These are phyloP conservation scores for Komagataella populi DNA, from an alignment of 805 yeast genomes.

Conservation along the genomic window DNA sequence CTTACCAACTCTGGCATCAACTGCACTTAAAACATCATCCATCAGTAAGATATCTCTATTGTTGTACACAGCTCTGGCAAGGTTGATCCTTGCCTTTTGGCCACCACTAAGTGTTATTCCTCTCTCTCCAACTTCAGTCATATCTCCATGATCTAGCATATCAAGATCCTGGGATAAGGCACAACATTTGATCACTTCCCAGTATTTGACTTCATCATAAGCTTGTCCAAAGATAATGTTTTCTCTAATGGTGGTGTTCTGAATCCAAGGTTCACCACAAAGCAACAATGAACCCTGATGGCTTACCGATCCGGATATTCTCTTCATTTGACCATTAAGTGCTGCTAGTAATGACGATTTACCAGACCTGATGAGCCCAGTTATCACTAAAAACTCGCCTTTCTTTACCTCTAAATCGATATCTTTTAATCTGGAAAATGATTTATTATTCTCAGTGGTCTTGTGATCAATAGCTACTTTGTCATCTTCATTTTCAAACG, in stretches of 20 bases:
- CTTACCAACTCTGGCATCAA: slow-evolving; percentile 57
- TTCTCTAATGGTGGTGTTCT: slow-evolving; percentile 34
- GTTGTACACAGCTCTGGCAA: slow-evolving; percentile 60
- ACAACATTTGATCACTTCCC: slow-evolving; percentile 32
- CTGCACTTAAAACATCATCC: slow-evolving; percentile 61
- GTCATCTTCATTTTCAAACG: slow-evolving; percentile 21
- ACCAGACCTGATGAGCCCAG: slow-evolving; percentile 73
- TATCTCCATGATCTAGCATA: slow-evolving; percentile 37
- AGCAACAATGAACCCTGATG: slow-evolving; percentile 36
- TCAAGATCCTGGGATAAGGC: slow-evolving; percentile 33
- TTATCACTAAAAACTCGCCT: slow-evolving; percentile 63
- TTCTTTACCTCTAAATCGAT: slow-evolving; percentile 38
- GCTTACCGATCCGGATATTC: slow-evolving; percentile 29
- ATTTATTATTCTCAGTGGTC: slow-evolving; percentile 4
- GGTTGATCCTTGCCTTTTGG: slow-evolving; percentile 47
- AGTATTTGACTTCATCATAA: slow-evolving; percentile 26
- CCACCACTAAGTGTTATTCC: slow-evolving; percentile 52
- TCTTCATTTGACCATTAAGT: slow-evolving; percentile 48
- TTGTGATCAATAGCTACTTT: background rate
- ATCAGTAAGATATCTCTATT: slow-evolving; percentile 42
- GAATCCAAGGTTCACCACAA: slow-evolving; percentile 41
- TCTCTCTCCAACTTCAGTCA: slow-evolving; percentile 44
- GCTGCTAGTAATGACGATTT: slow-evolving; percentile 55
- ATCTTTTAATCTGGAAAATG: slow-evolving; percentile 30
- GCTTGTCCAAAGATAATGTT: slow-evolving; percentile 37